These are phyloP conservation scores for Tolypocladium amazonense DNA, from an alignment of 2,329 filamentous ascomycete species.

Conservation along the genomic window DNA sequence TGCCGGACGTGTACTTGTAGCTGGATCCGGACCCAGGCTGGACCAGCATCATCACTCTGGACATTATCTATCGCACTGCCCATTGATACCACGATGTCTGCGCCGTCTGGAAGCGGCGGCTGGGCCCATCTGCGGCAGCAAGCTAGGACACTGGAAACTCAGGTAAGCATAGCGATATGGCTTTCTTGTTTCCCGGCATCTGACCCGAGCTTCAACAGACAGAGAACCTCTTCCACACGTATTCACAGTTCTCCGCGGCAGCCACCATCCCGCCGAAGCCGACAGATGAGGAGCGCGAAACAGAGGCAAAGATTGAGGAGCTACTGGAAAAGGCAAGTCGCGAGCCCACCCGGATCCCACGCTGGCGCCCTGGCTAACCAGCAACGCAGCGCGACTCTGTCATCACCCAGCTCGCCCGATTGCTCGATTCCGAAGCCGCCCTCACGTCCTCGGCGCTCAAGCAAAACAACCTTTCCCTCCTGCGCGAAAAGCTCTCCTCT, in stretches of 20 bases:
- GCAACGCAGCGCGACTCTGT: conserved; percentile 62
- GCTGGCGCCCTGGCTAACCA: conserved; percentile 4
- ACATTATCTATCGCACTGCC: background rate
- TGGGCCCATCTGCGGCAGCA: conserved; percentile 96
- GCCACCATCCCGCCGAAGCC: conserved; percentile 73
- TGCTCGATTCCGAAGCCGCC: conserved; percentile 85
- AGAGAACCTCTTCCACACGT: conserved; percentile 71
- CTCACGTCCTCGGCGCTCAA: conserved; percentile 89
- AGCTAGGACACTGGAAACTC: conserved; percentile 76
- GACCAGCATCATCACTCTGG: background rate
- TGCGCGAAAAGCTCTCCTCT: conserved; percentile 80
- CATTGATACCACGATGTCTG: conserved; percentile 32
- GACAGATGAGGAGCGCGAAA: conserved; percentile 70
- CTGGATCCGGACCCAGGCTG: background rate
- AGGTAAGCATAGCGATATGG: conserved; percentile 46
- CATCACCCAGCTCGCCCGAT: conserved; percentile 71
- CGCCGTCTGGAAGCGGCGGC: conserved; percentile 48
- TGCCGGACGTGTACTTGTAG: background rate
- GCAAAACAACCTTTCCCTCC: conserved; percentile 86
- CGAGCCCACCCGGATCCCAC: background rate
- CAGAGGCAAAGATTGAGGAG: conserved; percentile 74
- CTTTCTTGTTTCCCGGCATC: background rate
- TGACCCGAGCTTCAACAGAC: conserved; percentile 47
- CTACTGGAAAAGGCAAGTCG: conserved; percentile 58
- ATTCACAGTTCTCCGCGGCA: conserved; percentile 81